A percentile compares a stretch with the other conserved stretches of the same genome.
phyloP scores from a whole-genome alignment of 129 eudicot genomes.

The Dittrichia graveolens region DNA sequence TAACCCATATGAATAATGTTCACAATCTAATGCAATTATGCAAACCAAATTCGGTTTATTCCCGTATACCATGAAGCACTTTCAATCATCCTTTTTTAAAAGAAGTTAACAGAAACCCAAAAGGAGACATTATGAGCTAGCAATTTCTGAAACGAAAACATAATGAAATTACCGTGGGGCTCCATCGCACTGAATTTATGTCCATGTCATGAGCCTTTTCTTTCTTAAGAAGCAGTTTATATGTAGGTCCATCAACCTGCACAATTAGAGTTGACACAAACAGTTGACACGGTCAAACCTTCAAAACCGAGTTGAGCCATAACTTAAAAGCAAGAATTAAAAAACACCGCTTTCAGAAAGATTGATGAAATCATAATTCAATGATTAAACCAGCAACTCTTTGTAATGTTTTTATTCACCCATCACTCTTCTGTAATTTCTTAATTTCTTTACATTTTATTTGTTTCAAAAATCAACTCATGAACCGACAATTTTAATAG shows the following conservation, averaged over 20 bases:
- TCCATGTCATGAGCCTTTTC: slow-evolving; percentile 98
- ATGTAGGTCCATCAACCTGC: slow-evolving; percentile 76
- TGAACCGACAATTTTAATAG: neutral
- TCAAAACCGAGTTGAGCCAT: too few relatives aligned
- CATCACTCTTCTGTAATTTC: neutral
- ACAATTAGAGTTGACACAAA: slow-evolving; percentile 2
- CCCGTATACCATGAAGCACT: too few relatives aligned
- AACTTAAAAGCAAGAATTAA: neutral
- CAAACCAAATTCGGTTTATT: too few relatives aligned
- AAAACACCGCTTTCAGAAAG: neutral
- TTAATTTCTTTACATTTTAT: neutral
- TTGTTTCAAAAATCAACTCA: neutral
- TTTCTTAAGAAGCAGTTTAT: slow-evolving; percentile 67
- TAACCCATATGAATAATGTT: too few relatives aligned
- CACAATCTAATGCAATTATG: too few relatives aligned
- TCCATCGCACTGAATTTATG: slow-evolving; percentile 87
- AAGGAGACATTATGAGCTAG: neutral
- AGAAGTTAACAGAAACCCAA: neutral
- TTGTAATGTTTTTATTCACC: neutral
- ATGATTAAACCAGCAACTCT: neutral
- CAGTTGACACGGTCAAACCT: too few relatives aligned
- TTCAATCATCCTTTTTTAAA: neutral
- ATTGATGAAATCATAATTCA: neutral
- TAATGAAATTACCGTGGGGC: slow-evolving; percentile 51
- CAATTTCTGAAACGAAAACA: neutral